A percentile compares a stretch with the other conserved stretches of the same genome.
Conservation (phyloP, 208 protist species). For the Naegleria fowleri region DNA sequence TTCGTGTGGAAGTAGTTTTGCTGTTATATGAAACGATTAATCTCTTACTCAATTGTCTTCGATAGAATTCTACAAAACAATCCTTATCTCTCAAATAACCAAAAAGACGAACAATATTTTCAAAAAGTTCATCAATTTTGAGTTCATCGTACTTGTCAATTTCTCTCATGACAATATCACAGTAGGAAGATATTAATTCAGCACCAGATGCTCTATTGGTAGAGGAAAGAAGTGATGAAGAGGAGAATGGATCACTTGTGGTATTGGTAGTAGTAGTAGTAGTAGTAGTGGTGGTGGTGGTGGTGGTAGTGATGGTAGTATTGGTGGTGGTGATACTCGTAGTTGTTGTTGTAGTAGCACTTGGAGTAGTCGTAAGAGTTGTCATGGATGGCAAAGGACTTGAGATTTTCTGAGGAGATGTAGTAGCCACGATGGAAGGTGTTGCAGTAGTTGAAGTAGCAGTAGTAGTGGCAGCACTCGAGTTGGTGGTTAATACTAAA, state of each 20-base stretch:
- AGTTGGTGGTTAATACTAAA: background rate
- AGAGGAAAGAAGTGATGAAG: background rate
- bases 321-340: too few relatives aligned
- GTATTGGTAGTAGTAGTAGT: too few relatives aligned
- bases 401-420: too few relatives aligned
- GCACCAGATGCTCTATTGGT: background rate
- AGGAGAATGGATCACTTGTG: background rate
- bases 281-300: too few relatives aligned
- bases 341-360: too few relatives aligned
- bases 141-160: conserved; percentile 44
- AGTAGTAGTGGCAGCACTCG: too few relatives aligned
- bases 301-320: too few relatives aligned
- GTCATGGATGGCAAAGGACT: too few relatives aligned
- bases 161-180: background rate
- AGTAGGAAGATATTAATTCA: conserved; percentile 5
- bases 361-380: too few relatives aligned
- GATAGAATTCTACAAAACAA: conserved; percentile 77
- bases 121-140: conserved; percentile 57
- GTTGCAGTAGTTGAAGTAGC: too few relatives aligned
- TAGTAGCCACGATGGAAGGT: too few relatives aligned
- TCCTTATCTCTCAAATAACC: conserved; percentile 69
- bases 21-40: conserved; percentile 53
- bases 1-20: conserved; percentile 58
- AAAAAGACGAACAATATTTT: conserved; percentile 62
- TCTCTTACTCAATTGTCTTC: conserved; percentile 71